Evolutionary conservation across 164 flowering plant species (phyloP), one percentile per base, ranked within the genome.

Genomic region (Liquidambar formosana): DNA sequence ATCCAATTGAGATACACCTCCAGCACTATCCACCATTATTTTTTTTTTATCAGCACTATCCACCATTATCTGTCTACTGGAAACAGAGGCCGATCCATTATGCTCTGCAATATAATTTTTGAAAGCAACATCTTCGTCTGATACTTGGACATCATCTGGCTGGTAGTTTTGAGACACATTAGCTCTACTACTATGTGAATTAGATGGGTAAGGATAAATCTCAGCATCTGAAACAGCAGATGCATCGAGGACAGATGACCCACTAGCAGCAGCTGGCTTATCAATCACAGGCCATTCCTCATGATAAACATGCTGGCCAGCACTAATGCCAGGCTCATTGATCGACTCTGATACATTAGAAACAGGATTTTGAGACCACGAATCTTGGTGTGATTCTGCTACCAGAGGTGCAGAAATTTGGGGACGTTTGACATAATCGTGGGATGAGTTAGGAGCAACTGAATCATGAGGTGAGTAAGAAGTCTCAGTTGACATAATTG

Each of bases 221-320:
- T 73, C 69, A 47, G 73, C 47, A 54, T 80, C 81, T 16, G 44
- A 52, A 18, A 47, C 15, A 21, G 57, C 68, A 75, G 69, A 69
- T 25, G 43, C 56, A 25, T 73, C 78, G 4, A 52, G 22, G 22
- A 52, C 22, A 52, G 57, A 52, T 18, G 22, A 52, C 8, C 51
- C 51, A 73, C 65, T 76, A 41, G 75, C 56, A 61, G 83, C 53
- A 25, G 66, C 68, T 15, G 78, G 80, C 57, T 73, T 81, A 73
- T 84, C 89, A 65, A 73, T 71, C 57, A 75, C 49, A 41, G 88
- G 83, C 91, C 89, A 84, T 16, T 82, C 89, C 63, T 84, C 90
- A 75, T 68, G 63, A 66, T 63, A 33, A 63, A 51, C 64, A 61
- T 69, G 78, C 26, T 76, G 83, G 48, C 57, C 70, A 57, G 64